Percentiles rank a stretch among this genome's conserved stretches.
Conservation (phyloP, 148 eudicot species). For the Vaccinium vitisidaea region DNA sequence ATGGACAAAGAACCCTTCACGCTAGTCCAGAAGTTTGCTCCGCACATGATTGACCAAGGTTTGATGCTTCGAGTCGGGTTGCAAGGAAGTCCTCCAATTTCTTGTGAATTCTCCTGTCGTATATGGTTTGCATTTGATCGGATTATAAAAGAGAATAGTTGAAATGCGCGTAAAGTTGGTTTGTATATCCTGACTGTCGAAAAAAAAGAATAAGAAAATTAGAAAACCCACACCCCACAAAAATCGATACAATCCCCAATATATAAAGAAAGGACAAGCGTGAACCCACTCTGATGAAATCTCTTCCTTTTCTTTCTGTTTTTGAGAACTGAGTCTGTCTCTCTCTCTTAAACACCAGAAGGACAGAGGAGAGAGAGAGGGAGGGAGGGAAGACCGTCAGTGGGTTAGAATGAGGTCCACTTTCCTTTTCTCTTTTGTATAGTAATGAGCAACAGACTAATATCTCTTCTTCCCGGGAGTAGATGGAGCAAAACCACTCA, state of each 20-base stretch:
- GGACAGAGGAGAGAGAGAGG: constrained; percentile 25
- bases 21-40: too few relatives aligned
- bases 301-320: constrained; percentile 29
- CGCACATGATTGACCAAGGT: too few relatives aligned
- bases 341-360: constrained; percentile 22
- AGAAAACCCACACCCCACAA: constrained; percentile 4
- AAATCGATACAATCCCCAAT: not conserved
- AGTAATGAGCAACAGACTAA: constrained; percentile 21
- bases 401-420: constrained; percentile 15
- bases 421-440: constrained; percentile 23
- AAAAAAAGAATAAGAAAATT: too few relatives aligned
- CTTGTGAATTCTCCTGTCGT: too few relatives aligned
- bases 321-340: constrained; percentile 26
- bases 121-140: too few relatives aligned
- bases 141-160: too few relatives aligned
- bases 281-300: constrained; percentile 47
- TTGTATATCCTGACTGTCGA: too few relatives aligned
- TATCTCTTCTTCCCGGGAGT: constrained; percentile 23
- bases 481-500: constrained; percentile 36
- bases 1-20: too few relatives aligned
- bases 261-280: constrained; percentile 54
- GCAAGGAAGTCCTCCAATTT: too few relatives aligned
- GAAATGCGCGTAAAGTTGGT: too few relatives aligned
- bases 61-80: too few relatives aligned
- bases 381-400: constrained; percentile 19